These are phyloP conservation scores for Ceratocystis smalleyi DNA, from an alignment of 2,329 filamentous ascomycete species.

Conservation along the genomic window DNA sequence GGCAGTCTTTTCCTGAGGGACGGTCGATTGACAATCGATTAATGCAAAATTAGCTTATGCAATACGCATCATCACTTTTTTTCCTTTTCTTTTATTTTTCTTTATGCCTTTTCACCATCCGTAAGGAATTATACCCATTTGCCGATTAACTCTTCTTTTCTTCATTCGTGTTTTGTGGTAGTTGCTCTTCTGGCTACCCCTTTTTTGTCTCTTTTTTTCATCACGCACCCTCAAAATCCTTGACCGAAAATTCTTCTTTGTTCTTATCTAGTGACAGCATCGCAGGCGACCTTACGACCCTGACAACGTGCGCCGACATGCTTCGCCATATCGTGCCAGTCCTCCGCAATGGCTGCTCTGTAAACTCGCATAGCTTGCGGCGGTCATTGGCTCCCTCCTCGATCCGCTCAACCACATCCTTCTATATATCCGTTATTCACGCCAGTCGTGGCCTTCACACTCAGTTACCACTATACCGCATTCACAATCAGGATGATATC, in stretches of 20 bases:
- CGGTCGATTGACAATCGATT: not conserved
- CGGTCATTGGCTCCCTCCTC: not conserved
- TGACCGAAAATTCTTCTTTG: not conserved
- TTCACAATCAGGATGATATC: slow-evolving; percentile 14
- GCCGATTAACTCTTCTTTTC: too few relatives aligned
- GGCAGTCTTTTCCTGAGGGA: not conserved
- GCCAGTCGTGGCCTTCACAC: not conserved
- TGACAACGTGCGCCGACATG: slow-evolving; percentile 1
- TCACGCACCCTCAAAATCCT: not conserved
- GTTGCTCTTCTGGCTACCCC: not conserved
- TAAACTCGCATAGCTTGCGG: not conserved
- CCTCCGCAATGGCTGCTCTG: slow-evolving; percentile 11
- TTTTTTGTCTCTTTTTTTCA: not conserved
- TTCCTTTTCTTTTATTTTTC: not conserved
- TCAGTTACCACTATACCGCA: not conserved
- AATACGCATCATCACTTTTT: not conserved
- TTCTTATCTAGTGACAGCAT: not conserved
- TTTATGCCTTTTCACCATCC: not conserved
- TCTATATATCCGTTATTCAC: not conserved
- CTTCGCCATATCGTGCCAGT: slow-evolving; percentile 17
- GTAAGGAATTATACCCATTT: not conserved
- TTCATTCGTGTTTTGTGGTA: not conserved
- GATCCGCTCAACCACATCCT: not conserved
- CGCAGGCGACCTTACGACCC: not conserved
- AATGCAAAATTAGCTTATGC: not conserved